Evolutionary conservation across 2,329 filamentous ascomycete genomes (phyloP).

Genomic region (Talaromyces albobiverticillius): DNA sequence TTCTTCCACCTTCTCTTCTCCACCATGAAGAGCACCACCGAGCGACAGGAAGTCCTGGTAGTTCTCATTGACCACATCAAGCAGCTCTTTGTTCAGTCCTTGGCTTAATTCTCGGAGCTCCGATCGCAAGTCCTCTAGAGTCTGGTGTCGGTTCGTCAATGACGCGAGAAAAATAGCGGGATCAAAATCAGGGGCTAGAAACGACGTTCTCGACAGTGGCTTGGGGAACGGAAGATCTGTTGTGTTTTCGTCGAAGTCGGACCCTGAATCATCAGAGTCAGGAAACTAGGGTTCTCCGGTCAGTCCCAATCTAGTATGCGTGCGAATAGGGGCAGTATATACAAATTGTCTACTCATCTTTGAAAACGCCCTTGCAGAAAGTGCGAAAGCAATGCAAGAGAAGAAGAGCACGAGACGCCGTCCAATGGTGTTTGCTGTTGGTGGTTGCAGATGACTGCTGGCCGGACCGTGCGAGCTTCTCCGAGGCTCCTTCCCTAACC

Average conservation of each 20-base stretch:
- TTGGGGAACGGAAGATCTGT: slow-evolving; percentile 79
- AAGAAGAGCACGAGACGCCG: neutral
- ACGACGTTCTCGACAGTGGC: slow-evolving; percentile 78
- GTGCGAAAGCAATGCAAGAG: neutral
- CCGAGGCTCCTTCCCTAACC: neutral
- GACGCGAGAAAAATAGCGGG: slow-evolving; percentile 79
- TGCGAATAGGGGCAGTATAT: slow-evolving; percentile 15
- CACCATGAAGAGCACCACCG: slow-evolving; percentile 76
- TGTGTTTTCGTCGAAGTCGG: slow-evolving; percentile 58
- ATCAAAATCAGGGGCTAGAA: slow-evolving; percentile 73
- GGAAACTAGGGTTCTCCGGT: slow-evolving; percentile 32
- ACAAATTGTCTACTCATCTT: slow-evolving; percentile 24
- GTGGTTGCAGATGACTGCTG: neutral
- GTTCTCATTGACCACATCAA: slow-evolving; percentile 93
- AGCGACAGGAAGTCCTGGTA: slow-evolving; percentile 87
- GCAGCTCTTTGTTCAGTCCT: slow-evolving; percentile 76
- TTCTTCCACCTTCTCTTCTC: slow-evolving; percentile 88
- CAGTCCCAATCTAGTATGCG: neutral
- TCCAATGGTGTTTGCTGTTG: neutral
- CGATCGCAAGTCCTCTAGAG: slow-evolving; percentile 84
- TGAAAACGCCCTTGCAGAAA: slow-evolving; percentile 4
- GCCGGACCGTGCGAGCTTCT: neutral
- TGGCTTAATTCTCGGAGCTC: slow-evolving; percentile 80
- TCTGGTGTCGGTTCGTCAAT: slow-evolving; percentile 84
- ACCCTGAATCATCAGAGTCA: slow-evolving; percentile 45